Conservation (phyloP, 495 filamentous ascomycete species). For the Immersiella caudata region DNA sequence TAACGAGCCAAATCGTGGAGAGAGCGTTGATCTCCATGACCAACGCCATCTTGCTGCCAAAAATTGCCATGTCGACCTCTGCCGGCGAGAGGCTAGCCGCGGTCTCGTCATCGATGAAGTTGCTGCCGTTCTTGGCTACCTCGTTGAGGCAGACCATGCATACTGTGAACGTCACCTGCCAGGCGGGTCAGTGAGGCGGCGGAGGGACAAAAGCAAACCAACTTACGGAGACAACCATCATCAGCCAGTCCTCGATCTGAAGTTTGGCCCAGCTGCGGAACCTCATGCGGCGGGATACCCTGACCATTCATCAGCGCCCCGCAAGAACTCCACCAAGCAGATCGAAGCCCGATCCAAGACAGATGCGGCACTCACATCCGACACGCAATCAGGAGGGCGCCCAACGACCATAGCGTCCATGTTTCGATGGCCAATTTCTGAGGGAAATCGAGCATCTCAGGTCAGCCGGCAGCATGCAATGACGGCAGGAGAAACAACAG, state of each 20-base stretch:
- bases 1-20: slow-evolving; percentile 52
- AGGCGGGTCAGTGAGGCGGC: neutral
- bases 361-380: slow-evolving; percentile 16
- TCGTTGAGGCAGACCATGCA: slow-evolving; percentile 49
- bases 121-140: slow-evolving; percentile 49
- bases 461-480: neutral
- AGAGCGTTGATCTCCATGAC: slow-evolving; percentile 55
- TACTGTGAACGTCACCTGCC: slow-evolving; percentile 17
- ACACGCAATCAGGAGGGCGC: slow-evolving; percentile 21
- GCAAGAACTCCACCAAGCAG: neutral
- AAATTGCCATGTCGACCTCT: slow-evolving; percentile 46
- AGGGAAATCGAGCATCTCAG: slow-evolving; percentile 20
- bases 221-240: slow-evolving; percentile 19
- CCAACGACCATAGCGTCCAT: slow-evolving; percentile 21
- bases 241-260: slow-evolving; percentile 21
- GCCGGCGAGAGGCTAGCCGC: slow-evolving; percentile 39
- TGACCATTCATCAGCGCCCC: neutral
- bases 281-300: slow-evolving; percentile 23
- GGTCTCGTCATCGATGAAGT: slow-evolving; percentile 44
- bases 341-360: neutral
- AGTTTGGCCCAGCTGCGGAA: slow-evolving; percentile 19
- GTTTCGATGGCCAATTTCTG: slow-evolving; percentile 20
- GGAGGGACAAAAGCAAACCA: neutral
- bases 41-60: slow-evolving; percentile 51
- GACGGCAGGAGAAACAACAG: neutral